phyloP scores from a whole-genome alignment of 345 rosid genomes.

The Bruguiera sexangula region DNA sequence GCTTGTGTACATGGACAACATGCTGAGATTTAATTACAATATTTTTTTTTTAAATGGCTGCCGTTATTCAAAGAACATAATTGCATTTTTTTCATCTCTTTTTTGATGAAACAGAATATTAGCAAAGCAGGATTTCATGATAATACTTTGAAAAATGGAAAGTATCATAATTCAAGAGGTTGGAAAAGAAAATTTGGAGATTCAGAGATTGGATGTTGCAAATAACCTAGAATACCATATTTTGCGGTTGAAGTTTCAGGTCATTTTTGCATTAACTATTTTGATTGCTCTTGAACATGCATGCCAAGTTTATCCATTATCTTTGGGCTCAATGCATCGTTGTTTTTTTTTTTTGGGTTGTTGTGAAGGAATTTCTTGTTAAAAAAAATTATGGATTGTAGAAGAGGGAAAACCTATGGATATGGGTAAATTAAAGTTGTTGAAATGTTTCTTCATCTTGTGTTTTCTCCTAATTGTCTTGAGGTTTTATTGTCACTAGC shows the following conservation, averaged over 20 bases:
- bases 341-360: not conserved
- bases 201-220: not conserved
- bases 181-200: not conserved
- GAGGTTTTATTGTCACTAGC: too few species aligned
- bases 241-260: constrained; percentile 8
- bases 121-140: not conserved
- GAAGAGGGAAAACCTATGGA: too few species aligned
- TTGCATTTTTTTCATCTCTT: not conserved
- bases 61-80: not conserved
- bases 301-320: not conserved
- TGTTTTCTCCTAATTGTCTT: too few species aligned
- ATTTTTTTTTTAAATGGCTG: not conserved
- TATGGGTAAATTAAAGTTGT: too few species aligned
- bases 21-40: not conserved
- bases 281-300: not conserved
- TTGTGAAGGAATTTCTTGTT: too few species aligned
- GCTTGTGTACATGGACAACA: constrained; percentile 3
- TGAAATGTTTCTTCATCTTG: too few species aligned
- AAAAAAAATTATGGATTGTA: too few species aligned
- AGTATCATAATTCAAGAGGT: not conserved
- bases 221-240: constrained; percentile 1
- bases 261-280: not conserved
- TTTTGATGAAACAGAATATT: not conserved
- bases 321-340: not conserved
- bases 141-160: not conserved